phyloP scores from a whole-genome alignment of 2,329 filamentous ascomycete genomes.

The Pseudogymnoascus destructans region DNA sequence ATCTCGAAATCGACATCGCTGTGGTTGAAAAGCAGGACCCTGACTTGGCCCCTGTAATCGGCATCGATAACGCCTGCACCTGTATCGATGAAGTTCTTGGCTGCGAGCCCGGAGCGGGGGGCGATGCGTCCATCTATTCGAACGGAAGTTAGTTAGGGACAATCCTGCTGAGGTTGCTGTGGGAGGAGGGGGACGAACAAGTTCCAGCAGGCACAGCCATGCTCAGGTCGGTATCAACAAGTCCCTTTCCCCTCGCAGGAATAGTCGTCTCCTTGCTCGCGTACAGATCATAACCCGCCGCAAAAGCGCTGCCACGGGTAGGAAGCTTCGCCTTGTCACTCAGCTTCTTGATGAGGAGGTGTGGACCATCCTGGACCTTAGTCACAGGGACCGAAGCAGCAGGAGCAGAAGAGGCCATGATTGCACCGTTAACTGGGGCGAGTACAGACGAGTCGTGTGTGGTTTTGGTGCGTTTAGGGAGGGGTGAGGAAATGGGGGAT shows the following conservation, averaged over 20 bases:
- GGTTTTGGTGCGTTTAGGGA: constrained; percentile 20
- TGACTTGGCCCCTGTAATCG: constrained; percentile 88
- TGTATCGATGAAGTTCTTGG: constrained; percentile 92
- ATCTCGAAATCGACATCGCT: constrained; percentile 68
- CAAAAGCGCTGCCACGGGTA: constrained; percentile 76
- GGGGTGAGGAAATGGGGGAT: constrained; percentile 21
- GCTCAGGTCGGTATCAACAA: constrained; percentile 83
- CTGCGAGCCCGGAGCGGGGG: constrained; percentile 78
- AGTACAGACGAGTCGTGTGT: not conserved
- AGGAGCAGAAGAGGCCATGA: not conserved
- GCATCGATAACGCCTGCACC: constrained; percentile 96
- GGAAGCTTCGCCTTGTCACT: constrained; percentile 66
- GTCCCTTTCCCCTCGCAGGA: constrained; percentile 66
- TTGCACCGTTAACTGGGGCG: not conserved
- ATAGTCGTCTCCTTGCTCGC: constrained; percentile 61
- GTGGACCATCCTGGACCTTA: constrained; percentile 13
- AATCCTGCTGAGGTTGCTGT: not conserved
- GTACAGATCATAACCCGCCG: constrained; percentile 92
- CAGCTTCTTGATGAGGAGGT: constrained; percentile 63
- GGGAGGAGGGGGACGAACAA: constrained; percentile 42
- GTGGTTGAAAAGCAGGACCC: constrained; percentile 91
- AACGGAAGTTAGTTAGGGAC: not conserved
- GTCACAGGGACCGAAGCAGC: not conserved
- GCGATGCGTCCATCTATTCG: constrained; percentile 70
- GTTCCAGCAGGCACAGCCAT: constrained; percentile 85